Percentiles rank a stretch among this genome's conserved stretches.
Evolutionary conservation across 345 rosid genomes (phyloP).

Genomic region (Draba incana): DNA sequence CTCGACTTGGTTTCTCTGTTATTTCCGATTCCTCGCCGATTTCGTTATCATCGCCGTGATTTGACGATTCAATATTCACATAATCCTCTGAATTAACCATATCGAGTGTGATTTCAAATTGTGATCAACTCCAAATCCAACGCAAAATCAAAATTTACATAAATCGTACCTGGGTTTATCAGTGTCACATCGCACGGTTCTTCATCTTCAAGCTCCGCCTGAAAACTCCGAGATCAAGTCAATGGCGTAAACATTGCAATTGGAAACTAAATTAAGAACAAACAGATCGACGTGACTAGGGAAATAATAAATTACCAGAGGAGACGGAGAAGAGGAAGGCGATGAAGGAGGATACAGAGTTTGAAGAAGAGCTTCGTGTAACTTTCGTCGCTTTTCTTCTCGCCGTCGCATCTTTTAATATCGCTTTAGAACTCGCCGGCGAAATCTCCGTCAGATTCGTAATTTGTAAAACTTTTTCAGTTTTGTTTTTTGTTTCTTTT

Average conservation of each 20-base stretch:
- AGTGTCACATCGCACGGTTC: constrained; percentile 44
- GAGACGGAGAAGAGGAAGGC: constrained; percentile 26
- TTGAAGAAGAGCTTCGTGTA: constrained; percentile 67
- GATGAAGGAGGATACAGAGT: constrained; percentile 60
- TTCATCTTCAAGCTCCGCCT: constrained; percentile 34
- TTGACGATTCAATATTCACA: constrained; percentile 31
- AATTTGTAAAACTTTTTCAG: not conserved
- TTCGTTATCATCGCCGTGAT: constrained; percentile 27
- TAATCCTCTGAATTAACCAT: constrained; percentile 50
- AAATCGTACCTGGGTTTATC: constrained; percentile 52
- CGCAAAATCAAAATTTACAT: not conserved
- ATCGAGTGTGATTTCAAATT: not conserved
- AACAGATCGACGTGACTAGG: not conserved
- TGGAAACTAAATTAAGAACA: not conserved
- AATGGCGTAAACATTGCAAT: not conserved
- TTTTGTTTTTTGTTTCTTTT: not conserved
- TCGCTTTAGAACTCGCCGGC: not conserved
- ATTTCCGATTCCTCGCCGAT: constrained; percentile 4
- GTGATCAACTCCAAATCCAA: not conserved
- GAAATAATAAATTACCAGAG: not conserved
- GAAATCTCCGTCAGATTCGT: constrained; percentile 7
- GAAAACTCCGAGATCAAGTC: not conserved
- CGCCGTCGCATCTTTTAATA: constrained; percentile 48
- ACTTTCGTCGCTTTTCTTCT: constrained; percentile 60
- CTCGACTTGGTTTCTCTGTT: constrained; percentile 54